Evolutionary conservation across 805 yeast genomes (phyloP), one percentile per base, ranked within the genome.

Genomic region (Ogataea kodamae): DNA sequence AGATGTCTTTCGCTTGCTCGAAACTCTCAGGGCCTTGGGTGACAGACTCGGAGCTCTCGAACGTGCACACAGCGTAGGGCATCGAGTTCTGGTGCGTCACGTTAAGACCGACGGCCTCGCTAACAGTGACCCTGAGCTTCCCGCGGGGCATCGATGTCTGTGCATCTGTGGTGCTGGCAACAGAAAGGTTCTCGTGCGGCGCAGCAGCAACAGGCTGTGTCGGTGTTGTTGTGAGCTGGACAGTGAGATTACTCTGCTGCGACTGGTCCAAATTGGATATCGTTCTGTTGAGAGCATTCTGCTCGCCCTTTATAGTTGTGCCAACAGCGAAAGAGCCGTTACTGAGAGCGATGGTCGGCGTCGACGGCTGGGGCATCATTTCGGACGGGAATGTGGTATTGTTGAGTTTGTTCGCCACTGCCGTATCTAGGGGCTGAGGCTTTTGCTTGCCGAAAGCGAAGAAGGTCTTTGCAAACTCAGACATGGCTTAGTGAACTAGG

Each of bases 31-130:
- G 87, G 4, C 88, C 89, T 42, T 78, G 78, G 16, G 95, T 79
- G 40, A 90, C 88, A 45, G 80, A 84, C 62, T 92, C 97, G 1
- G 94, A 81, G 42, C 90, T 81, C 57, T 87, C 95, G 65, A 84
- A 88, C 8, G 95, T 82, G 59, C 94, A 85, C 22, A 88, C 96
- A 12, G 85, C 95, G 57, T 88, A 82, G 3, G 96, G 96, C 47
- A 75, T 83, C 3, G 90, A 68, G 35, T 41, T 63, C 24, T 68
- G 61, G 4, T 76, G 61, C 27, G 71, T 67, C 20, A 79, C 74
- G 25, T 70, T 62, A 43, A 90, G 68, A 47, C 78, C 80, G 39
- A 69, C 72, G 2, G 96, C 97, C 59, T 86, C 90, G 17, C 83
- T 65, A 41, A 90, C 86, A 20, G 76, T 77, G 29, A 92, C 88